Percentiles rank a stretch among this genome's conserved stretches.
phyloP scores from a whole-genome alignment of 2,329 filamentous ascomycete species.

The Ophiostoma perfectum region DNA sequence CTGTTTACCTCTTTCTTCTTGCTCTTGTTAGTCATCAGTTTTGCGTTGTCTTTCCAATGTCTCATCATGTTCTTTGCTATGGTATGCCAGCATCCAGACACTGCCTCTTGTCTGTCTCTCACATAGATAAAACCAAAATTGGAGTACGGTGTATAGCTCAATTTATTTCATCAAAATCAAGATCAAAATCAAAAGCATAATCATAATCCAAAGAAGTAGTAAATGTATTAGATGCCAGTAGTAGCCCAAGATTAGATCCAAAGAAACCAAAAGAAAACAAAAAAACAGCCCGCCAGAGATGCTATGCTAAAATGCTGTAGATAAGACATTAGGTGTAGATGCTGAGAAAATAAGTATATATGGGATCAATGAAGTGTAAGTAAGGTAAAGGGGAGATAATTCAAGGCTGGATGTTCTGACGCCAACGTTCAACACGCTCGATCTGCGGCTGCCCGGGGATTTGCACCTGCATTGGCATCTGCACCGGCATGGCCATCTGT shows the following conservation, averaged over 20 bases:
- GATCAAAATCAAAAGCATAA: background rate
- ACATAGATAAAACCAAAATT: slow-evolving; percentile 19
- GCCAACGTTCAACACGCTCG: slow-evolving; percentile 35
- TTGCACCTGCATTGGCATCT: slow-evolving; percentile 26
- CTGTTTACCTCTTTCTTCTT: background rate
- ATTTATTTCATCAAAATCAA: background rate
- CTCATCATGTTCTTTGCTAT: background rate
- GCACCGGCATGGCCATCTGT: slow-evolving; percentile 23
- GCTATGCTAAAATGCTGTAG: background rate
- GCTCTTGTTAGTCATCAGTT: background rate
- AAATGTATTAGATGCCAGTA: background rate
- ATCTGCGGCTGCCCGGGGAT: slow-evolving; percentile 28
- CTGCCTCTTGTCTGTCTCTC: slow-evolving; percentile 7
- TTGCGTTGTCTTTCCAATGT: background rate
- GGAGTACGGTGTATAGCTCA: slow-evolving; percentile 16
- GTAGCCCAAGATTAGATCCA: no score
- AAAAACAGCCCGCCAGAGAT: background rate
- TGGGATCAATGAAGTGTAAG: background rate
- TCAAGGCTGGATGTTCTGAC: slow-evolving; percentile 31
- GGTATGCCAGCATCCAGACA: slow-evolving; percentile 14
- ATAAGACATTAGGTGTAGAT: background rate
- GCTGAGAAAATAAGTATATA: background rate
- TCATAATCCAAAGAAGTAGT: background rate
- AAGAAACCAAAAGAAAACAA: background rate
- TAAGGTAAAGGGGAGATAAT: background rate